These are phyloP conservation scores for Diaporthe capsici DNA, from an alignment of 2,329 filamentous ascomycete genomes.

Conservation along the genomic window DNA sequence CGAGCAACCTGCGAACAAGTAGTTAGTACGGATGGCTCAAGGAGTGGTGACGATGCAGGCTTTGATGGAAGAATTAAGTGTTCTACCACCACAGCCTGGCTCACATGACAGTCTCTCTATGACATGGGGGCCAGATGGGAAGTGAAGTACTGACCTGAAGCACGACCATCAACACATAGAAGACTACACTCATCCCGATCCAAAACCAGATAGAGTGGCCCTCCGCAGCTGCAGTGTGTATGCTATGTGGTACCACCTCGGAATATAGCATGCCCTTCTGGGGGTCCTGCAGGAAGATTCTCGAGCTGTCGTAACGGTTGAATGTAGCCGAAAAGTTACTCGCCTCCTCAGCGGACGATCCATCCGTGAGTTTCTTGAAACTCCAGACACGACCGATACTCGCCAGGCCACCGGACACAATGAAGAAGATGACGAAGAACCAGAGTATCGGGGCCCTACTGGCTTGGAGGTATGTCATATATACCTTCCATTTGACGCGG, in stretches of 20 bases:
- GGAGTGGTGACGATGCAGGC: too few species aligned
- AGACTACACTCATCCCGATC: slow-evolving; percentile 49
- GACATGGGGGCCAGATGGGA: too few species aligned
- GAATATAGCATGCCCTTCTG: slow-evolving; percentile 28
- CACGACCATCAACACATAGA: slow-evolving; percentile 48
- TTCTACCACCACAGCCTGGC: not conserved
- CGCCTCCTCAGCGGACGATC: slow-evolving; percentile 43
- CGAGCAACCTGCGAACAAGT: slow-evolving; percentile 41
- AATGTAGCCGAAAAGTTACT: slow-evolving; percentile 38
- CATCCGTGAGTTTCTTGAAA: slow-evolving; percentile 52
- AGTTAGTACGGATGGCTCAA: not conserved
- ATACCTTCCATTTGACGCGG: slow-evolving; percentile 52
- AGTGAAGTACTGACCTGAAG: slow-evolving; percentile 32
- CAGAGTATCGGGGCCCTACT: slow-evolving; percentile 49
- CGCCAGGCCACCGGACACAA: slow-evolving; percentile 45
- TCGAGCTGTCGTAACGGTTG: slow-evolving; percentile 27
- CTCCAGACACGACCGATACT: slow-evolving; percentile 51
- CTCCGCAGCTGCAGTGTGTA: slow-evolving; percentile 26
- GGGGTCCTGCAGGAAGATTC: slow-evolving; percentile 40
- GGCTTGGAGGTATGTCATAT: slow-evolving; percentile 51
- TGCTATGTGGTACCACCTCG: slow-evolving; percentile 34
- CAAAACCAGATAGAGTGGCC: slow-evolving; percentile 45
- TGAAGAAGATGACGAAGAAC: slow-evolving; percentile 46
- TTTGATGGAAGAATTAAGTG: too few species aligned
- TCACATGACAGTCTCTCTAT: not conserved